Percentiles rank a stretch among this genome's conserved stretches.
Conservation (phyloP, 345 rosid genomes). For the Aquilaria malaccensis region DNA sequence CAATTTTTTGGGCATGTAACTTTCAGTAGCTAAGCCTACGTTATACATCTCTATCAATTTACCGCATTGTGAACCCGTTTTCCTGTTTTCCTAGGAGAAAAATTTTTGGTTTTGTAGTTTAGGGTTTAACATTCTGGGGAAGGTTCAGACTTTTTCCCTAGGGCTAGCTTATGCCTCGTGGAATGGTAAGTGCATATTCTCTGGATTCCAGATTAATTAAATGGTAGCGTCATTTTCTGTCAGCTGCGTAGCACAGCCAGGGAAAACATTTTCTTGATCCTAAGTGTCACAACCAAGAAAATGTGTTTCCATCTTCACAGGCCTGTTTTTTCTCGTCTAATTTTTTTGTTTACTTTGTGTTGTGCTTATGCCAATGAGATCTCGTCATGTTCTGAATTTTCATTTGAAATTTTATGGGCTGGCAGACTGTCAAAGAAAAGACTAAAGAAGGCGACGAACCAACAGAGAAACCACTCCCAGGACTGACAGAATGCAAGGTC, state of each 20-base stretch:
- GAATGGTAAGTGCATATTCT: not conserved
- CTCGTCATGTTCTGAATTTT: too few relatives aligned
- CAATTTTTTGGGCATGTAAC: not conserved
- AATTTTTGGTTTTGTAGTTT: too few relatives aligned
- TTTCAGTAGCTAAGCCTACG: too few relatives aligned
- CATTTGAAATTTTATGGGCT: slow-evolving; percentile 16
- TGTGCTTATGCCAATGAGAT: not conserved
- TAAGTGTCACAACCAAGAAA: too few relatives aligned
- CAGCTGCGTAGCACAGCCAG: not conserved
- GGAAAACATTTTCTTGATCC: too few relatives aligned
- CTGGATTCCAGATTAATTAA: not conserved
- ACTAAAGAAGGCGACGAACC: slow-evolving; percentile 55
- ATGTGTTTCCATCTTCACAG: too few relatives aligned
- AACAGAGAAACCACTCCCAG: slow-evolving; percentile 28
- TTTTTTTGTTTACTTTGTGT: slow-evolving; percentile 3
- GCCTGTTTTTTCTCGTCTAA: not conserved
- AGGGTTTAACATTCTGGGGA: too few relatives aligned
- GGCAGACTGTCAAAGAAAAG: slow-evolving; percentile 57
- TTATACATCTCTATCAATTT: too few relatives aligned
- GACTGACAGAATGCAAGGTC: slow-evolving; percentile 91
- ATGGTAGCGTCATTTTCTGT: not conserved
- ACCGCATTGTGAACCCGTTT: too few relatives aligned
- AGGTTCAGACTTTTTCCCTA: too few relatives aligned
- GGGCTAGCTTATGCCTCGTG: too few relatives aligned
- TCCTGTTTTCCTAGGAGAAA: too few relatives aligned